These are phyloP conservation scores for Fragilariopsis cylindrus DNA, from an alignment of 108 stramenopile genomes.

Conservation along the genomic window DNA sequence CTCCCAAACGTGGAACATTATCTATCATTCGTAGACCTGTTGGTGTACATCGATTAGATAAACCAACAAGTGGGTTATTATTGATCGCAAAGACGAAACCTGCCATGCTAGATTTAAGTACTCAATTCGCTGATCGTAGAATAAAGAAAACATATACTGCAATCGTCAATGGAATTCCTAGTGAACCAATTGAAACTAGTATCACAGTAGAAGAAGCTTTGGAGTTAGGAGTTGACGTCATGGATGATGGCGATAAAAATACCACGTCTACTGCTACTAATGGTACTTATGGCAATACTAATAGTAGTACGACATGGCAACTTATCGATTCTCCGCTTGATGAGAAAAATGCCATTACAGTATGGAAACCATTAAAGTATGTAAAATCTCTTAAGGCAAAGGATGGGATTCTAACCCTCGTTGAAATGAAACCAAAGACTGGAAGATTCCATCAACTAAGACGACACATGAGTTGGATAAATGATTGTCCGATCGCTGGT, in stretches of 20 bases:
- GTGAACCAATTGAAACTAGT: slow-evolving; percentile 45
- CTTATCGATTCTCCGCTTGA: slow-evolving; percentile 64
- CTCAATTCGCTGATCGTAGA: slow-evolving; percentile 68
- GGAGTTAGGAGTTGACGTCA: slow-evolving; percentile 66
- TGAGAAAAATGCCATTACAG: slow-evolving; percentile 64
- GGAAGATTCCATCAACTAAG: slow-evolving; percentile 86
- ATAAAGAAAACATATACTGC: slow-evolving; percentile 84
- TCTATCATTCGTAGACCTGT: slow-evolving; percentile 61
- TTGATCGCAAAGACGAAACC: slow-evolving; percentile 82
- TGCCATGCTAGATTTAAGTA: slow-evolving; percentile 62
- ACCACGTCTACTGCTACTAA: background rate
- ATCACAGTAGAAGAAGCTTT: slow-evolving; percentile 55
- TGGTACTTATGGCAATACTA: background rate
- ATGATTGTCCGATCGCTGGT: slow-evolving; percentile 67
- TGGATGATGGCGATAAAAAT: slow-evolving; percentile 3
- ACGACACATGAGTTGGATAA: slow-evolving; percentile 67
- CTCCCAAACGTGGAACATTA: slow-evolving; percentile 56
- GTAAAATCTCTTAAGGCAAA: slow-evolving; percentile 43
- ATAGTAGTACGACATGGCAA: slow-evolving; percentile 50
- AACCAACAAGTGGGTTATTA: slow-evolving; percentile 67
- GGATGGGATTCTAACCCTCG: slow-evolving; percentile 50
- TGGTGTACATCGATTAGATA: slow-evolving; percentile 85
- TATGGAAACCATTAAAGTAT: slow-evolving; percentile 58
- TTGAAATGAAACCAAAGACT: slow-evolving; percentile 82
- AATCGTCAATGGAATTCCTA: slow-evolving; percentile 71